phyloP scores from a whole-genome alignment of 208 protist species.

The Acanthamoeba pearcei region DNA sequence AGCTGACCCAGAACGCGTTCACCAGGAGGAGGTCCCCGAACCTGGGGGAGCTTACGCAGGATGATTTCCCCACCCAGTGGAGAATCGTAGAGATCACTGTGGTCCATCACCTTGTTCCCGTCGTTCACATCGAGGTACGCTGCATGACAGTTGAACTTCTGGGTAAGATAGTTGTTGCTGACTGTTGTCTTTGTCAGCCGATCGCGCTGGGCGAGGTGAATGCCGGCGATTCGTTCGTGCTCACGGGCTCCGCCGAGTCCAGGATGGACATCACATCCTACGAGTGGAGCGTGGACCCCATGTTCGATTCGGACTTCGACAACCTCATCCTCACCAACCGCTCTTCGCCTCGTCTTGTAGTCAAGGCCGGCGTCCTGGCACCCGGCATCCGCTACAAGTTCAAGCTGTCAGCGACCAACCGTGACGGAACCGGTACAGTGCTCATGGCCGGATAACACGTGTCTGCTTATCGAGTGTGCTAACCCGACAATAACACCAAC shows the following conservation, averaged over 20 bases:
- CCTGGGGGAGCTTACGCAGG: conserved; percentile 6
- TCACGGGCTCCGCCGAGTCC: conserved; percentile 26
- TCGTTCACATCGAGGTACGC: conserved; percentile 42
- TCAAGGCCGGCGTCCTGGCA: not conserved
- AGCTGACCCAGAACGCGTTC: not conserved
- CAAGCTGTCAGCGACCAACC: conserved; percentile 51
- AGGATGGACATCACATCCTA: conserved; percentile 34
- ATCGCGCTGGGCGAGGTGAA: conserved; percentile 55
- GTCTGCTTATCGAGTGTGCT: not conserved
- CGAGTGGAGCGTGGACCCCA: conserved; percentile 63
- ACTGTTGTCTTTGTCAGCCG: not conserved
- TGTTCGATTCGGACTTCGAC: not conserved
- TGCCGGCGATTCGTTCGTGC: conserved; percentile 16
- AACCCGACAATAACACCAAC: no score
- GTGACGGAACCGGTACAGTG: conserved; percentile 57
- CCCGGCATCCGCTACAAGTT: conserved; percentile 73
- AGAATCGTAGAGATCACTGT: conserved; percentile 10
- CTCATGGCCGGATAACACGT: not conserved
- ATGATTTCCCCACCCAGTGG: conserved; percentile 31
- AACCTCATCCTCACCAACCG: conserved; percentile 18
- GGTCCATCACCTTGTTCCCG: not conserved
- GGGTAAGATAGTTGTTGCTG: not conserved
- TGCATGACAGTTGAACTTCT: not conserved
- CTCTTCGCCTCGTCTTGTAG: not conserved
- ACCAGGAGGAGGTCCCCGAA: conserved; percentile 1